A percentile compares a stretch with the other conserved stretches of the same genome.
phyloP scores from a whole-genome alignment of 345 rosid genomes.

The Raphanus raphanistrum region DNA sequence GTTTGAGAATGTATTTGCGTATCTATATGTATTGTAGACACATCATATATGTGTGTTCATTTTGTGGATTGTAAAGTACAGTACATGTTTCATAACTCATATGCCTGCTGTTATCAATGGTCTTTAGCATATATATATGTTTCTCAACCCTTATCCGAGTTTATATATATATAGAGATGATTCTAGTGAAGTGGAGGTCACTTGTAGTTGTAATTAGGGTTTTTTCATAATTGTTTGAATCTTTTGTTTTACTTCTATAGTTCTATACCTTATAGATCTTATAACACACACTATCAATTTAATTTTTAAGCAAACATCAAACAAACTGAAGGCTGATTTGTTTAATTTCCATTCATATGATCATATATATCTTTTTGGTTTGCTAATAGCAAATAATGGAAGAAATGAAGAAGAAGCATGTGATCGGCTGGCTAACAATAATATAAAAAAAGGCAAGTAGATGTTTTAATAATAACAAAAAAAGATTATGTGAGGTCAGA shows the following conservation, averaged over 20 bases:
- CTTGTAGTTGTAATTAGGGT: not conserved
- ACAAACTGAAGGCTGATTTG: not conserved
- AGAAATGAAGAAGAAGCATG: slow-evolving; percentile 20
- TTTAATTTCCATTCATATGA: not conserved
- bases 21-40: not conserved
- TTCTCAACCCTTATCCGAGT: not conserved
- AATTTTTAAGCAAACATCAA: not conserved
- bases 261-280: not conserved
- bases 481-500: slow-evolving; percentile 17
- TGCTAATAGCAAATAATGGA: slow-evolving; percentile 20
- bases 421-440: slow-evolving; percentile 20
- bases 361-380: not conserved
- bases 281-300: not conserved
- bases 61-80: not conserved
- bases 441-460: slow-evolving; percentile 26
- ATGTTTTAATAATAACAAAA: not conserved
- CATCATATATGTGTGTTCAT: not conserved
- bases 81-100: not conserved
- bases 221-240: not conserved
- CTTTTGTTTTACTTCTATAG: not conserved
- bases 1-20: not conserved
- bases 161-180: not conserved
- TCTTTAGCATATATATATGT: not conserved
- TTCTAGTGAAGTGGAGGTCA: not conserved
- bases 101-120: not conserved